phyloP scores from a whole-genome alignment of 2,329 filamentous ascomycete genomes.

The Stemphylium vesicarium region DNA sequence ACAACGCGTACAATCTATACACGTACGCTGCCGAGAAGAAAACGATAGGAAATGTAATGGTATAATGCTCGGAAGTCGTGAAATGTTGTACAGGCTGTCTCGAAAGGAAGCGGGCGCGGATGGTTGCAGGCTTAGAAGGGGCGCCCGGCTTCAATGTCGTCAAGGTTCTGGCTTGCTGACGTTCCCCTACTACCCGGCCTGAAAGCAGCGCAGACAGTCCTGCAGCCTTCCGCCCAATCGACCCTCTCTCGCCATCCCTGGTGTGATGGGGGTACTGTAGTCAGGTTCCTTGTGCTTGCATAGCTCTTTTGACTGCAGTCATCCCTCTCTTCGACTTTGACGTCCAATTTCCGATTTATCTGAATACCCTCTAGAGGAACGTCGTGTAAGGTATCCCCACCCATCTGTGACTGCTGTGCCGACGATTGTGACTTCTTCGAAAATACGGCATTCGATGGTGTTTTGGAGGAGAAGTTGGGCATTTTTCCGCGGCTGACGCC shows the following conservation, averaged over 20 bases:
- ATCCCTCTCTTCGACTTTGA: conserved; percentile 29
- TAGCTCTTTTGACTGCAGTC: conserved; percentile 25
- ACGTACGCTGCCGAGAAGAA: background rate
- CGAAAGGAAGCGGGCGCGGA: background rate
- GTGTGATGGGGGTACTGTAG: conserved; percentile 19
- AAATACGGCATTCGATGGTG: background rate
- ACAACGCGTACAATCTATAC: background rate
- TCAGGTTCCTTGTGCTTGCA: conserved; percentile 27
- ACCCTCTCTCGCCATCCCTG: conserved; percentile 1
- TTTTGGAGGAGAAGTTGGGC: background rate
- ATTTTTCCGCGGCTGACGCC: conserved; percentile 8
- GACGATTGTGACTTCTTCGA: background rate
- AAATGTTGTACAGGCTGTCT: background rate
- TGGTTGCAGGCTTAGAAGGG: background rate
- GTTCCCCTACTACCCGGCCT: conserved; percentile 14
- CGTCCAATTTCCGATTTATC: conserved; percentile 26
- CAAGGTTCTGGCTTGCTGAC: conserved; percentile 1
- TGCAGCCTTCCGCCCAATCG: conserved; percentile 26
- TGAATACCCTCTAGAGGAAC: conserved; percentile 31
- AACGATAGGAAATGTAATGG: background rate
- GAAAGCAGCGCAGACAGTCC: conserved; percentile 23
- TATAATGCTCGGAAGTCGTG: background rate
- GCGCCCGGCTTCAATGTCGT: conserved; percentile 14
- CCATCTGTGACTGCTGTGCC: background rate
- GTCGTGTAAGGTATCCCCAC: conserved; percentile 5